Percentiles rank a stretch among this genome's conserved stretches.
Conservation (phyloP, 2,329 filamentous ascomycete genomes). For the Epichloe festucae region DNA sequence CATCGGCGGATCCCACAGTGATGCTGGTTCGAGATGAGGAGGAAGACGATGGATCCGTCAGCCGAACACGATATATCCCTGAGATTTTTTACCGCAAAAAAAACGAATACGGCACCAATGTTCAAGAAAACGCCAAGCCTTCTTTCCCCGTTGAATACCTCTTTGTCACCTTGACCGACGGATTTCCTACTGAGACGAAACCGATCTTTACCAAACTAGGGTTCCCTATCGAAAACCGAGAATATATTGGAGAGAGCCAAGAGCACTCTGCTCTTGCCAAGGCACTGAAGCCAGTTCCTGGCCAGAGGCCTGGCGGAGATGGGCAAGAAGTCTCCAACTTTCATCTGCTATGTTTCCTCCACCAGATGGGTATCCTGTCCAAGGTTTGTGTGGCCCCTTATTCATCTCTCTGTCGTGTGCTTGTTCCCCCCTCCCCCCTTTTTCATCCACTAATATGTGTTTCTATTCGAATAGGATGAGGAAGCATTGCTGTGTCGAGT, state of each 20-base stretch:
- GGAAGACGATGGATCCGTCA: conserved; percentile 59
- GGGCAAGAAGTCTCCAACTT: conserved; percentile 76
- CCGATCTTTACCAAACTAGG: conserved; percentile 61
- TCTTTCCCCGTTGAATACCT: conserved; percentile 95
- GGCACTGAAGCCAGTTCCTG: conserved; percentile 49
- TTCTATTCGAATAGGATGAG: conserved; percentile 54
- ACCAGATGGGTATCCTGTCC: conserved; percentile 65
- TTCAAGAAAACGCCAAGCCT: conserved; percentile 94
- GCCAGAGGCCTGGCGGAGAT: conserved; percentile 46
- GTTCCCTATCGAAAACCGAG: conserved; percentile 88
- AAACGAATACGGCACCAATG: conserved; percentile 92
- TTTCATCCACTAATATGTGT: background rate
- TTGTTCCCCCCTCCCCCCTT: background rate
- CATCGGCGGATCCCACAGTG: conserved; percentile 79
- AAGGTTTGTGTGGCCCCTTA: conserved; percentile 47
- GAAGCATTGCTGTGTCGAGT: conserved; percentile 74
- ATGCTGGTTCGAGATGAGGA: conserved; percentile 94
- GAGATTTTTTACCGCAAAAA: conserved; percentile 96
- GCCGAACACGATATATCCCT: conserved; percentile 76
- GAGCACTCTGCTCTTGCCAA: conserved; percentile 58
- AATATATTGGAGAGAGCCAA: conserved; percentile 74
- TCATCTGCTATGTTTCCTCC: conserved; percentile 81
- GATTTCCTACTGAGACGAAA: conserved; percentile 71
- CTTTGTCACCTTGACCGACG: conserved; percentile 88
- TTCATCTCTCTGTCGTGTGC: too few species aligned